phyloP scores from a whole-genome alignment of 805 yeast genomes.

The Wickerhamomyces kurtzmanii region DNA sequence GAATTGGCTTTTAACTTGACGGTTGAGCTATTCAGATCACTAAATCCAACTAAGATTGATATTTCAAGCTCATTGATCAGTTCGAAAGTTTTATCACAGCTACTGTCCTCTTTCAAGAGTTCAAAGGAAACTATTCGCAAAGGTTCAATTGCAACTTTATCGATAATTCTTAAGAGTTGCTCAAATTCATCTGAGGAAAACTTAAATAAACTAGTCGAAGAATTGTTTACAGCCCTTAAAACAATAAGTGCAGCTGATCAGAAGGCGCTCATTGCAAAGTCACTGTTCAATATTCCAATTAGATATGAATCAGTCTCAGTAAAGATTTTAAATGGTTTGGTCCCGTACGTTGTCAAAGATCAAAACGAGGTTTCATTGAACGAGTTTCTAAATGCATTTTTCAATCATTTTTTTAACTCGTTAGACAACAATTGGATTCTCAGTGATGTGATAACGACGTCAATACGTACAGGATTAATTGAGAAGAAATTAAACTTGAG shows the following conservation, averaged over 20 bases:
- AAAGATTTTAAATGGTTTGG: slow-evolving; percentile 31
- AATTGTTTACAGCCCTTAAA: slow-evolving; percentile 48
- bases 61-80: slow-evolving; percentile 27
- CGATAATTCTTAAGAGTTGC: slow-evolving; percentile 15
- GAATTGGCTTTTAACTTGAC: slow-evolving; percentile 57
- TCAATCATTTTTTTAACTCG: slow-evolving; percentile 29
- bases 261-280: slow-evolving; percentile 40
- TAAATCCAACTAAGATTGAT: slow-evolving; percentile 24
- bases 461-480: slow-evolving; percentile 46
- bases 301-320: slow-evolving; percentile 19
- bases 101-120: slow-evolving; percentile 52
- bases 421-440: slow-evolving; percentile 12
- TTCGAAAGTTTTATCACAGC: slow-evolving; percentile 40
- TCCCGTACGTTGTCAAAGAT: slow-evolving; percentile 58
- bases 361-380: slow-evolving; percentile 58
- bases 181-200: slow-evolving; percentile 17
- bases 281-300: slow-evolving; percentile 26
- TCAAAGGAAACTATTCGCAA: slow-evolving; percentile 57
- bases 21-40: slow-evolving; percentile 32
- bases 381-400: slow-evolving; percentile 37
- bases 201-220: slow-evolving; percentile 32
- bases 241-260: slow-evolving; percentile 54
- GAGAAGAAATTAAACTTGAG: slow-evolving; percentile 57
- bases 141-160: slow-evolving; percentile 31
- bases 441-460: slow-evolving; percentile 15